Evolutionary conservation across 495 filamentous ascomycete species (phyloP), one percentile per base, ranked within the genome.

Genomic region (Opeltia flavorubescens): DNA sequence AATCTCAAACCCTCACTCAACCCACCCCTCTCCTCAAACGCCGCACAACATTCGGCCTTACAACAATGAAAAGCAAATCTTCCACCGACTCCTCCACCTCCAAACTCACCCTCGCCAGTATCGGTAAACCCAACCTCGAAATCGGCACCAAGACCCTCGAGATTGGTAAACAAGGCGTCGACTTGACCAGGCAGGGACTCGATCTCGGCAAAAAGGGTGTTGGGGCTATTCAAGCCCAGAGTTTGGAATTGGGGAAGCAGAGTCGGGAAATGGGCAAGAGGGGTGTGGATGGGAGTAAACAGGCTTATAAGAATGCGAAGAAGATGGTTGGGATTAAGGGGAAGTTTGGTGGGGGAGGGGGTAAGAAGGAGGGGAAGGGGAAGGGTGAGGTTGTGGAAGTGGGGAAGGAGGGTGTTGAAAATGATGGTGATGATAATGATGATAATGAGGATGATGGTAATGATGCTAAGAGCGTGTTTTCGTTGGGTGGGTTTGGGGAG

Each of bases 391-490:
- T 13, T 30, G 20, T 28, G 24, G 27, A 38, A 23, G 46, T 18
- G 24, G 24, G 13, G 5, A 39, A 18, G 5, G 17, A 26, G 46
- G 27, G 23, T 48, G 24, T 20, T 4, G 28, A 18, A 7, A 35
- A 39, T 48, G 17, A 23, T 15, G 34, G n/a, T 28, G 35, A n/a
- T 41, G 27, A 48, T 20, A 13, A 25, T 24, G 31, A 8, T 8
- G 33, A 17, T 39, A 24, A 39, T 38, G 45, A 25, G 18, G 31
- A 46, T 23, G 12, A 38, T 5, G 26, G 27, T 29, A 17, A 38
- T 31, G 81, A 42, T 42, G 39, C 39, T 12, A 21, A 13, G 13
- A 42, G 39, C 15, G 39, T 23, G 3, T 42, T 42, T 6, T 21
- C 39, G 39, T 20, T 42, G 4, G 39, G 39, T 2, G 39, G 23